These are phyloP conservation scores for Gossypium turneri DNA, from an alignment of 345 rosid species.

Conservation along the genomic window DNA sequence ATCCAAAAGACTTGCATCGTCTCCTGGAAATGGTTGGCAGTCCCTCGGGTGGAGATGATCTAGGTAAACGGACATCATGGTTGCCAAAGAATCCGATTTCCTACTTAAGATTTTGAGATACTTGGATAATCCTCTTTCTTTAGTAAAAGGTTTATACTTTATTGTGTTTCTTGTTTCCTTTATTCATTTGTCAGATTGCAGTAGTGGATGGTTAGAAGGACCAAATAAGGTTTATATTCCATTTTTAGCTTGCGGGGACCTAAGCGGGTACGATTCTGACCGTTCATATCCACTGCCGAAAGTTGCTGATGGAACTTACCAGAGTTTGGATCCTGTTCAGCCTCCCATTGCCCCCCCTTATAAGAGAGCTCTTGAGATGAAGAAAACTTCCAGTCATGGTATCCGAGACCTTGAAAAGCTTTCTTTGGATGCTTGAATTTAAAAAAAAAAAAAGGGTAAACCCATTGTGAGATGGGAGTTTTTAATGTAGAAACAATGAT, in stretches of 20 bases:
- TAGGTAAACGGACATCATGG: slow-evolving; percentile 40
- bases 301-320: slow-evolving; percentile 67
- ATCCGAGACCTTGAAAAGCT: slow-evolving; percentile 39
- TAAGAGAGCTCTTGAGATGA: slow-evolving; percentile 81
- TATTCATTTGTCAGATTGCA: slow-evolving; percentile 57
- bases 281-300: slow-evolving; percentile 84
- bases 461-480: slow-evolving; percentile 1
- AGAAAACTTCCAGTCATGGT: slow-evolving; percentile 76
- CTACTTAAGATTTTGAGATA: background rate
- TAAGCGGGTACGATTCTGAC: slow-evolving; percentile 83
- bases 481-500: slow-evolving; percentile 10
- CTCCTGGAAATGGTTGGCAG: slow-evolving; percentile 89
- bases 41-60: slow-evolving; percentile 83
- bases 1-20: slow-evolving; percentile 70
- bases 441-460: slow-evolving; percentile 10
- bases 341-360: slow-evolving; percentile 94
- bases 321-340: slow-evolving; percentile 85
- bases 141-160: background rate
- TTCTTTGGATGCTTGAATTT: slow-evolving; percentile 45
- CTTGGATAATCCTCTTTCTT: background rate
- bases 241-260: slow-evolving; percentile 88
- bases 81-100: background rate
- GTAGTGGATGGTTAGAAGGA: slow-evolving; percentile 90
- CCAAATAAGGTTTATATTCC: slow-evolving; percentile 89
- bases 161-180: background rate